Evolutionary conservation across 257 asterid genomes (phyloP).

Genomic region (Salvia rosmarinus): DNA sequence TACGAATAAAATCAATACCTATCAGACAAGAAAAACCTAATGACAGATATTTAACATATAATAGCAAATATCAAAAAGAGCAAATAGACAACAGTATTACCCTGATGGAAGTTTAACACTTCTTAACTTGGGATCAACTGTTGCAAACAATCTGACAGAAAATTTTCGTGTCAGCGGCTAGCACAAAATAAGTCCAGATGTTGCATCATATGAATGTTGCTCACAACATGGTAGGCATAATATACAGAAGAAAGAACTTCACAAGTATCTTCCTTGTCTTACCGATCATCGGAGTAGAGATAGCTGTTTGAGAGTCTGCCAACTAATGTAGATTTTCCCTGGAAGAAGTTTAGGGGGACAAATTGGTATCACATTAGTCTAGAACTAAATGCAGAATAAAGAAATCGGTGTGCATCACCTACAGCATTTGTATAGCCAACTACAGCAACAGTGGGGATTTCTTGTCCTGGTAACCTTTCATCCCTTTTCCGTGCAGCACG

Average conservation of each 20-base stretch:
- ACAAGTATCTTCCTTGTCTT: conserved; percentile 25
- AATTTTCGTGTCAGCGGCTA: conserved; percentile 26
- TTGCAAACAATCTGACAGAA: conserved; percentile 87
- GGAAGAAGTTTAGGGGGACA: conserved; percentile 34
- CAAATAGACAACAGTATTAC: conserved; percentile 45
- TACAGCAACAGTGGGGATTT: conserved; percentile 81
- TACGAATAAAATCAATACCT: conserved; percentile 31
- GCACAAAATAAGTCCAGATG: conserved; percentile 4
- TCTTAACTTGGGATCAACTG: conserved; percentile 92
- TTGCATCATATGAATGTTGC: conserved; percentile 14
- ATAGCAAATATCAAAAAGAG: neutral
- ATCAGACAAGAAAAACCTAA: conserved; percentile 16
- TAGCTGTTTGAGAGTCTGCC: conserved; percentile 79
- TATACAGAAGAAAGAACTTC: conserved; percentile 10
- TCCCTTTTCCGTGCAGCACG: conserved; percentile 84
- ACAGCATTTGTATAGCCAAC: conserved; percentile 99
- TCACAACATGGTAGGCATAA: neutral
- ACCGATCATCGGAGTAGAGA: conserved; percentile 92
- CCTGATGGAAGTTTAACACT: conserved; percentile 90
- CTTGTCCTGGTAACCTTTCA: conserved; percentile 66
- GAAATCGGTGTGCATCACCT: conserved; percentile 40
- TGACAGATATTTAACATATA: conserved; percentile 28
- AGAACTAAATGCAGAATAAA: conserved; percentile 28
- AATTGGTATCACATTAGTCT: conserved; percentile 24
- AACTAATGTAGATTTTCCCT: conserved; percentile 95